Evolutionary conservation across 768 basidiomycete species (phyloP).

Genomic region (Phaeotremella skinneri): DNA sequence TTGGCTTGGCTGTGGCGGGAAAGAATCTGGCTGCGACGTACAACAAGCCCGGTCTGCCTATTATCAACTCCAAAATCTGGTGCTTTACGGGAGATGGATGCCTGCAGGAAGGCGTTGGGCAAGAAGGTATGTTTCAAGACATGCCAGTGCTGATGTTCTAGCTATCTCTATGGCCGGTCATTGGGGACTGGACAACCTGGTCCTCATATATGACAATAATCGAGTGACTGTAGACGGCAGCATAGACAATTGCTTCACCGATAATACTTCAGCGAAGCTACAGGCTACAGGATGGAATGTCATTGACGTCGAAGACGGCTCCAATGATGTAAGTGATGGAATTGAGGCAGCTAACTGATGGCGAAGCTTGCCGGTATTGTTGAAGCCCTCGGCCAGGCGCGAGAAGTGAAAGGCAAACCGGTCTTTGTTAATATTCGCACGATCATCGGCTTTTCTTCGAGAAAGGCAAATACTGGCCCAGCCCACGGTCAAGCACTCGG

Average conservation of each 20-base stretch:
- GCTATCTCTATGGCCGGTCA: constrained; percentile 26
- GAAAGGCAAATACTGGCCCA: constrained; percentile 18
- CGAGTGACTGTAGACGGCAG: constrained; percentile 14
- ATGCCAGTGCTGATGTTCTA: neutral
- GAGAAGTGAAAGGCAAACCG: constrained; percentile 17
- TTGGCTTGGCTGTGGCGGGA: constrained; percentile 26
- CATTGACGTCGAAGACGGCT: constrained; percentile 18
- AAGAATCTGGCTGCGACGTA: constrained; percentile 25
- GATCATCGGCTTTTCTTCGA: constrained; percentile 24
- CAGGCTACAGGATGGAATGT: constrained; percentile 19
- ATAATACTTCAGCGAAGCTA: constrained; percentile 21
- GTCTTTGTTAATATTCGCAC: constrained; percentile 18
- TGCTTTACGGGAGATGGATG: constrained; percentile 29
- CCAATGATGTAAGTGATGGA: constrained; percentile 17
- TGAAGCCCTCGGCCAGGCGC: constrained; percentile 14
- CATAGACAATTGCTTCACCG: constrained; percentile 21
- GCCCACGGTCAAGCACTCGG: constrained; percentile 26
- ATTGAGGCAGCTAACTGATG: neutral
- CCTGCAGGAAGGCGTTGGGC: constrained; percentile 30
- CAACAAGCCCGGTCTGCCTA: constrained; percentile 14
- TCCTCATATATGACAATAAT: constrained; percentile 26
- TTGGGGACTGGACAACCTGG: constrained; percentile 23
- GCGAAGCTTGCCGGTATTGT: constrained; percentile 11
- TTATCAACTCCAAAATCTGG: constrained; percentile 18
- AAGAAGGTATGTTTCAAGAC: constrained; percentile 13